Base-by-base conservation (phyloP, 2,329 filamentous ascomycete species). In the Diaporthe nobilis region DNA sequence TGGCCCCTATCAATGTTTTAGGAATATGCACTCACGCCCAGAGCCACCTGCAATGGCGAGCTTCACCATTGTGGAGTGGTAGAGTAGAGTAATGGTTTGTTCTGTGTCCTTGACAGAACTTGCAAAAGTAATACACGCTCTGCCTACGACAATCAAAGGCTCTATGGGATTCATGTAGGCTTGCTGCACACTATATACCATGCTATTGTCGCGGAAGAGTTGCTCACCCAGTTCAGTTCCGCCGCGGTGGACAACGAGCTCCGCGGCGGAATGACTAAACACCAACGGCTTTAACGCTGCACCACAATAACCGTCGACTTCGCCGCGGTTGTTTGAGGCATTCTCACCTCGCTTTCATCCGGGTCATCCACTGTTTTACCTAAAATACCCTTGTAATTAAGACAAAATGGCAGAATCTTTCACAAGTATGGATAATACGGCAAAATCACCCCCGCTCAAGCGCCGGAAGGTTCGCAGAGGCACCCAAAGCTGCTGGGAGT, bases 401-500 rank as follows among this genome's bases (percentile, higher is more conserved):
- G 20, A 4, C 15, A 20, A 44, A 47, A 60, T 60, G 53, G 13
- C 12, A 60, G n/a, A 42, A 10, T 5, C 37, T 22, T 6, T 17
- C 20, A 34, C 10, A 1, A 4, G 25, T 37, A n/a, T 6, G n/a
- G n/a, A n/a, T 39, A n/a, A 17, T 15, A 7, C 28, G 10, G 47
- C 9, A n/a, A n/a, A n/a, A 37, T 3, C 63, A 34, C 42, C 49
- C 34, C 22, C 31, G 22, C 53, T 39, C 61, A 74, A 61, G 53
- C n/a, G 83, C 72, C 80, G 84, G 51, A 89, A 85, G 74, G 28
- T 88, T 37, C 86, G 88, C 39, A 90, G 88, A 72, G 89, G 89
- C 22, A 90, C 89, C 0, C 84, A 82, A 47, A 90, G 88, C 76
- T 90, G 89, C 79, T 90, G 88, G 88, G 88, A 90, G 77, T 90